Evolutionary conservation across 345 rosid genomes (phyloP), one percentile per base, ranked within the genome.

Genomic region (Gossypium longicalyx): DNA sequence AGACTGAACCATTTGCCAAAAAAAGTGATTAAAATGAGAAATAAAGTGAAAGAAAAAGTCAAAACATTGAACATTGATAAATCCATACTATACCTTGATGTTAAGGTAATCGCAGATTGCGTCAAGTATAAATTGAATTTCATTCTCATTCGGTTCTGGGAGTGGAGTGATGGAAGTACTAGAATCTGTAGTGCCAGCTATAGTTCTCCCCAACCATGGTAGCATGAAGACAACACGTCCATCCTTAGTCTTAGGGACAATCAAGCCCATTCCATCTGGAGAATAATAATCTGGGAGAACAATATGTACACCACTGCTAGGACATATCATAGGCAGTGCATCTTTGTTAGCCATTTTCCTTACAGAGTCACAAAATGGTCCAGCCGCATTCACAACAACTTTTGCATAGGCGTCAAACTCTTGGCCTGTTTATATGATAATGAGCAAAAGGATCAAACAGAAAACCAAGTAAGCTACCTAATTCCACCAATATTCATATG

Each of bases 211-310:
- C 90, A 91, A 77, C 99, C 99, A 93, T 7, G 99, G 99, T 78
- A 95, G 82, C 97, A 95, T 89, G 79, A 95, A 95, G 78, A 95
- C 89, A 53, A 95, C 97, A n/a, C 99, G 91, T 4, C 99, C 99
- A 82, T 95, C 99, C 85, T 93, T 92, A 19, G 99, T 95, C 88
- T 95, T 93, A 63, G 99, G 99, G 82, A 95, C 98, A 76, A 95
- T 93, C 91, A 95, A 85, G 12, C 99, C 99, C 99, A 95, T 93
- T 75, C 99, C 99, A 78, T 95, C 96, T 1, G 99, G 99, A 72
- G 99, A 95, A 84, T 95, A 95, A 82, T 93, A 95, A 80, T 95
- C 99, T 70, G 99, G 99, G 43, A 95, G 93, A 73, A 95, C 86
- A 45, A 95, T 71, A 82, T 93, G 99, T 11, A 95, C 98, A 69